Percentiles rank a stretch among this genome's conserved stretches.
These are phyloP conservation scores for Ceratonia siliqua DNA, from an alignment of 306 rosid genomes.

Conservation along the genomic window DNA sequence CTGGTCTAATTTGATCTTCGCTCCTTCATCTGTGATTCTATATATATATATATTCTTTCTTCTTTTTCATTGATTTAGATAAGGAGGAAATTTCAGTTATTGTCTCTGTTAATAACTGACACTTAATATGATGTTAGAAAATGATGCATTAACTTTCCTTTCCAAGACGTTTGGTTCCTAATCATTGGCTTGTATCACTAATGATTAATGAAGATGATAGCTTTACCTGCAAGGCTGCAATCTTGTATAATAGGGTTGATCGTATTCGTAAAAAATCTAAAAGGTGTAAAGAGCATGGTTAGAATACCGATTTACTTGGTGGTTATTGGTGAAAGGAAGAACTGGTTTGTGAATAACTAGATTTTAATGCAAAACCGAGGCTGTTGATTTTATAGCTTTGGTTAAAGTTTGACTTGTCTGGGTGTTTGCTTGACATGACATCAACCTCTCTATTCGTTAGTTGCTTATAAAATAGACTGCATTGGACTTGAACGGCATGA, in stretches of 20 bases:
- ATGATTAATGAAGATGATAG: no score
- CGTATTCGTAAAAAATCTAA: background rate
- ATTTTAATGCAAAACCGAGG: background rate
- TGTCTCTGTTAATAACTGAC: background rate
- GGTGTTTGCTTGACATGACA: background rate
- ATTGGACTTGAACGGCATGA: constrained; percentile 11
- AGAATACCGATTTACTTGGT: background rate
- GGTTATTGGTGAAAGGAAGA: constrained; percentile 20
- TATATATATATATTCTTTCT: no score
- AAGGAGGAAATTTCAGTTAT: background rate
- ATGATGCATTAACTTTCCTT: background rate
- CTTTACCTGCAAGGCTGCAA: background rate
- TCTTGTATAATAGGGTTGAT: constrained; percentile 1
- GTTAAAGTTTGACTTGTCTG: constrained; percentile 4
- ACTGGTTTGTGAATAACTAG: constrained; percentile 19
- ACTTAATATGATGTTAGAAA: background rate
- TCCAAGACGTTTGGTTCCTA: background rate
- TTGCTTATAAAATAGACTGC: background rate
- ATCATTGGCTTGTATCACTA: background rate
- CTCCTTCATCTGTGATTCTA: constrained; percentile 10
- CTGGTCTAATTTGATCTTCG: background rate
- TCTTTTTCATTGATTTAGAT: background rate
- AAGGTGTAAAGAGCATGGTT: background rate
- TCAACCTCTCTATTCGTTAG: background rate
- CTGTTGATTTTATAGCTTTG: background rate